Base-by-base conservation (phyloP, 768 basidiomycete genomes). In the Auricularia sp. region DNA sequence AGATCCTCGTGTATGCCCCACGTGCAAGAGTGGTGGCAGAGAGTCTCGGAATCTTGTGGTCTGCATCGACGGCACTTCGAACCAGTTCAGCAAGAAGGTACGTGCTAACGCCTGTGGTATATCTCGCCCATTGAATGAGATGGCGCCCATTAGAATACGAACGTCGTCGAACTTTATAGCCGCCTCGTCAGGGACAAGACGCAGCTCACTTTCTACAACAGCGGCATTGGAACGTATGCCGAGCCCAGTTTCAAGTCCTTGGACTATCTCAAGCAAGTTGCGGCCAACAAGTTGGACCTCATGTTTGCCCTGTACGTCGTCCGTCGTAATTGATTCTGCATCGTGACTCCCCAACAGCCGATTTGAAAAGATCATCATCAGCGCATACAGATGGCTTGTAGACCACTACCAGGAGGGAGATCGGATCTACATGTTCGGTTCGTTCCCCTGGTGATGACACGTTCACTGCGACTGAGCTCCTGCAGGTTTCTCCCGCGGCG, bases 401-500 rank as follows among this genome's bases (percentile, higher is more conserved):
- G 76, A 79, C 5, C 73, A 75, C 37, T 80, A 79, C 64, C 44
- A 62, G 6, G 66, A 71, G 33, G 78, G 78, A 1, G 80, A 81
- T 63, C 69, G 65, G 33, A 76, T 82, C 24, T 80, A 72, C 67
- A 63, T 81, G 4, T 80, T 81, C 56, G 80, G 79, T 77, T 56
- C 36, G 70, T 61, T 33, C n/a, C 4, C 33, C 34, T 39, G 10
- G 42, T n/a, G 1, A 45, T 21, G 11, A 5, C 18, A 3, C 10
- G 3, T 51, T 51, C 18, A 6, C 21, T 51, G 47, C 16, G 16
- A 5, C 47, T 51, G 33, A 64, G 11, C 62, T 34, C 24, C 3
- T 18, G 7, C 44, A 81, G 80, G 80, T 3, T 81, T 78, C 67
- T 81, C 81, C 2, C 78, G 81, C n/a, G 80, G 80, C 4, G 81